Evolutionary conservation across 2,329 filamentous ascomycete genomes (phyloP).

Genomic region (Monilinia aucupariae): DNA sequence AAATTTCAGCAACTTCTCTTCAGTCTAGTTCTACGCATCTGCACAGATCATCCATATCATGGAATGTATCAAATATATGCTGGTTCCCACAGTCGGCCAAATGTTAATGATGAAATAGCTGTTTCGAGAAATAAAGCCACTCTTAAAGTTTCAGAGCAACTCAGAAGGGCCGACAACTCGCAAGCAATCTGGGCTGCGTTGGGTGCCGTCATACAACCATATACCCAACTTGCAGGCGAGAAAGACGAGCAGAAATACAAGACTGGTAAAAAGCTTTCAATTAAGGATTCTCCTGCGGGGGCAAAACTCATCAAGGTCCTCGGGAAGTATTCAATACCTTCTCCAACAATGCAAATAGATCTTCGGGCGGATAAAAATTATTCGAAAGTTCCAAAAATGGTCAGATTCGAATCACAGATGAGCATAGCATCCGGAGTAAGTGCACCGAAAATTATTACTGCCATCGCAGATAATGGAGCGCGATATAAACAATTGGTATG

Average conservation of each 20-base stretch:
- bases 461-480: slow-evolving; percentile 68
- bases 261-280: slow-evolving; percentile 55
- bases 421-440: slow-evolving; percentile 85
- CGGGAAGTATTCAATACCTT: slow-evolving; percentile 66
- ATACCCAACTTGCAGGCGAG: slow-evolving; percentile 60
- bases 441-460: slow-evolving; percentile 87
- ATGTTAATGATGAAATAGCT: slow-evolving; percentile 68
- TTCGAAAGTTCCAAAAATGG: slow-evolving; percentile 66
- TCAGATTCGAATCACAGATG: slow-evolving; percentile 67
- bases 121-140: slow-evolving; percentile 70
- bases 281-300: slow-evolving; percentile 61
- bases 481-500: slow-evolving; percentile 75
- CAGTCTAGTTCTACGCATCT: slow-evolving; percentile 74
- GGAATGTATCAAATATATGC: slow-evolving; percentile 97
- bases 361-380: slow-evolving; percentile 72
- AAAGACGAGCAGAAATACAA: slow-evolving; percentile 61
- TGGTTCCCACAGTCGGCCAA: slow-evolving; percentile 62
- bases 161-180: slow-evolving; percentile 45
- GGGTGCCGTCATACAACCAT: slow-evolving; percentile 65
- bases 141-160: slow-evolving; percentile 57
- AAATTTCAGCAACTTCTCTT: slow-evolving; percentile 73
- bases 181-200: slow-evolving; percentile 63
- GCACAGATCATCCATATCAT: slow-evolving; percentile 89
- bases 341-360: slow-evolving; percentile 81
- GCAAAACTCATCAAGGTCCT: slow-evolving; percentile 58